Conservation (phyloP, 169 alveolate genomes). For the Eimeria necatrix region DNA sequence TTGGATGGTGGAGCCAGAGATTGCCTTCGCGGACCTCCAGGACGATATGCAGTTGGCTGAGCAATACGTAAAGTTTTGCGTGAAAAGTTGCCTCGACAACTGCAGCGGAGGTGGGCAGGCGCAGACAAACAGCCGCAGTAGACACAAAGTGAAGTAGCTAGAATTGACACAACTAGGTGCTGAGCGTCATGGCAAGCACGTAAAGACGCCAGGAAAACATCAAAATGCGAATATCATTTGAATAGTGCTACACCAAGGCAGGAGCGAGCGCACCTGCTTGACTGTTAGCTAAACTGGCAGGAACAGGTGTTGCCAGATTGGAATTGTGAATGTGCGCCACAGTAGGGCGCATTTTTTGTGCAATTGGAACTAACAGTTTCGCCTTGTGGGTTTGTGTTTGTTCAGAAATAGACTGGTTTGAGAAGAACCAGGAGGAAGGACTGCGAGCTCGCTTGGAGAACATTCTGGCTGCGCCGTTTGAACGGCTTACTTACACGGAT, state of each 20-base stretch:
- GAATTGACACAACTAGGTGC: no score
- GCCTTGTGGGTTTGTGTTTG: constrained; percentile 39
- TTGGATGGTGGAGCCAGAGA: constrained; percentile 99
- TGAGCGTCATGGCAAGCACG: no score
- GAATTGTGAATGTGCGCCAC: neutral
- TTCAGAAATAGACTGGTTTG: constrained; percentile 82
- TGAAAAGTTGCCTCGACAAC: constrained; percentile 92
- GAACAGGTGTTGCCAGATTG: no score
- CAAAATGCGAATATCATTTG: neutral
- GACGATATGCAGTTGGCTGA: constrained; percentile 97
- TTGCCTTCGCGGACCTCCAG: constrained; percentile 95
- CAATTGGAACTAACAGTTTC: no score
- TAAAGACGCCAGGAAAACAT: no score
- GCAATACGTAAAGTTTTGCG: constrained; percentile 96
- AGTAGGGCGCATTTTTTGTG: no score
- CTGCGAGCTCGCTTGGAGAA: constrained; percentile 92
- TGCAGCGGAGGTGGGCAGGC: constrained; percentile 88
- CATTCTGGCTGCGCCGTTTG: constrained; percentile 91
- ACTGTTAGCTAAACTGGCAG: no score
- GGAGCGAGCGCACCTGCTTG: neutral
- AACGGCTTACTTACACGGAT: constrained; percentile 98
- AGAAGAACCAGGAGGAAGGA: constrained; percentile 89
- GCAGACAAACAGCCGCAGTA: neutral
- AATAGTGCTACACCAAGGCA: neutral
- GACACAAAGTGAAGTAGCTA: neutral